Evolutionary conservation across 305 asterid genomes (phyloP).

Genomic region (Fraxinus velutina): DNA sequence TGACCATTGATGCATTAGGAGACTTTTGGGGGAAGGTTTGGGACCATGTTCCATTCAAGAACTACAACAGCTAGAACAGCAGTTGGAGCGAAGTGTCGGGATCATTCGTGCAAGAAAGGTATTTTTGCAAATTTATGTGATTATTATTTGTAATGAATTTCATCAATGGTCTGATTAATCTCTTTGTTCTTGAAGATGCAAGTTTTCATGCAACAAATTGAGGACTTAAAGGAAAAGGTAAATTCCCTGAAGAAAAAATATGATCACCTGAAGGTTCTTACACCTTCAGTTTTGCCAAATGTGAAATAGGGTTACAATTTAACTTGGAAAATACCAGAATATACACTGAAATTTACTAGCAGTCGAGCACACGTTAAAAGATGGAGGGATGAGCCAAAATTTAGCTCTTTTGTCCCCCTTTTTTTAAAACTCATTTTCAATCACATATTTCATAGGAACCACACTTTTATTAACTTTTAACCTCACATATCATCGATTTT

Average conservation of each 20-base stretch:
- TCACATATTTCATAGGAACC: not conserved
- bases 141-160: not conserved
- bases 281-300: not conserved
- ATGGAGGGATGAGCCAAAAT: not conserved
- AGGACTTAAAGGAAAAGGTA: slow-evolving; percentile 76
- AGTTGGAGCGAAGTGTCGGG: slow-evolving; percentile 62
- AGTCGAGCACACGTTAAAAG: not conserved
- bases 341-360: not conserved
- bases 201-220: slow-evolving; percentile 70
- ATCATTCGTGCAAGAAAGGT: slow-evolving; percentile 73
- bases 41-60: slow-evolving; percentile 61
- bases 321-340: not conserved
- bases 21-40: slow-evolving; percentile 72
- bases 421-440: not conserved
- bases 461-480: not conserved
- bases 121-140: not conserved
- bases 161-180: not conserved
- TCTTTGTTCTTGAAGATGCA: slow-evolving; percentile 44
- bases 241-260: not conserved
- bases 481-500: not conserved
- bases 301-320: not conserved
- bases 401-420: not conserved
- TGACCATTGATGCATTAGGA: slow-evolving; percentile 35
- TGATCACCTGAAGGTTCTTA: not conserved
- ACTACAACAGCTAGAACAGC: slow-evolving; percentile 70